Evolutionary conservation across 2,329 filamentous ascomycete species (phyloP), one percentile per base, ranked within the genome.

Genomic region (Nigrospora osmanthi): DNA sequence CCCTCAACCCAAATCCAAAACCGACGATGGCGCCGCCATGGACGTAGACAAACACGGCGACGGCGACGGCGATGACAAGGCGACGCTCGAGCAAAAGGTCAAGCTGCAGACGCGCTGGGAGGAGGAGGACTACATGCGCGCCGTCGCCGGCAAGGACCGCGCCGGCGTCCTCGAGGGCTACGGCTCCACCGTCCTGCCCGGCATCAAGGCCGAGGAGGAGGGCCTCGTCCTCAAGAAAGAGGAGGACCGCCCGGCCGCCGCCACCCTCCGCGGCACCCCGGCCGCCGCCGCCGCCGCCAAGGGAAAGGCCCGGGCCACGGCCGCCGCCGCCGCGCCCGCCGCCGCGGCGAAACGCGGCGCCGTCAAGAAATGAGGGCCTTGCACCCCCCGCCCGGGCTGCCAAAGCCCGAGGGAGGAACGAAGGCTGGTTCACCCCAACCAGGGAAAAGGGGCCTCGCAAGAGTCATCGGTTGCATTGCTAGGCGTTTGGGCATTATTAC

Each of bases 111-210:
- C 56, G 4, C 52, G 49, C 14, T 64, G 62, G 61, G 48, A 49
- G 36, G 52, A 57, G 35, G 56, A 59, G 28, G 57, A 60, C 14
- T 61, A 57, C 47, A 52, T 65, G 33, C 54, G 52, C 39, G 56
- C 55, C 37, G 57, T 63, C 30, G 62, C 59, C 41, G 57, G 57
- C 13, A 53, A 56, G 50, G 51, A 50, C 28, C 51, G 56, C 31
- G 53, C 49, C 23, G 52, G 56, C 30, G 53, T 52, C 12, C 52
- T 53, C 13, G 54, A 59, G 32, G 54, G 56, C 11, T 54, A 52
- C 41, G 49, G 42, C 17, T 43, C 40, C 11, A 49, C 44, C n/a
- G 40, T 41, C 15, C 42, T 48, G 35, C 40, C 47, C 4, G 47
- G 41, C 35, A 51, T 53, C 33, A 36, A 30, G 19, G 47, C 38